Evolutionary conservation across 345 rosid genomes (phyloP), one percentile per base, ranked within the genome.

Genomic region (Citrus mangshanensis): DNA sequence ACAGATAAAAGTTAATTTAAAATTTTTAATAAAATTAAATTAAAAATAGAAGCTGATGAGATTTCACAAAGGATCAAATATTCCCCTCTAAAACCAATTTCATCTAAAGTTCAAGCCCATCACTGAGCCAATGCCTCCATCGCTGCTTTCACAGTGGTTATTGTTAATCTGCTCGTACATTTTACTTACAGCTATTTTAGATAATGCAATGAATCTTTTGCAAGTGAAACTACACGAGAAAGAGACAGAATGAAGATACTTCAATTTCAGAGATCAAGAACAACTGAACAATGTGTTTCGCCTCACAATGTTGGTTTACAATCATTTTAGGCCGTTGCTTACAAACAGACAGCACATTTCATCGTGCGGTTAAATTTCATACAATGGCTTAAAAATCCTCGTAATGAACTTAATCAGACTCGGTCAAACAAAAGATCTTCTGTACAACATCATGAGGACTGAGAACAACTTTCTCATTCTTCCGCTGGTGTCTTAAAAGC

Each of bases 401-500:
- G 54, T 58, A 24, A 8, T 14, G 51, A 73, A 32, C 51, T 6
- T 19, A 16, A 35, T 18, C 64, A 4, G 63, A n/a, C 34, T 60
- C 0, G 7, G 27, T 6, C 34, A 37, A 60, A 51, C 19, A 60
- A 40, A 19, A 25, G 25, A 2, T 46, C 60, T 13, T 58, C 25
- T 71, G 37, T 61, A 63, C 61, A 22, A 13, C 2, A 61, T 18
- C 1, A 40, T 40, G 34, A 67, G 59, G 59, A 58, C 59, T 32
- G 27, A 67, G 59, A 34, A 58, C 51, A 56, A 14, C 56, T 76
- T 72, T 68, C 65, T 88, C 80, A 90, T 84, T 91, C 98, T 70
- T 93, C 94, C 12, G 81, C 81, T n/a, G 89, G 78, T 72, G 82
- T 77, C 37, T 86, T 83, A 83, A 86, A 86, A 61, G 89, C 88